Evolutionary conservation across 768 basidiomycete species (phyloP).

Genomic region (Suillus cothurnatus): DNA sequence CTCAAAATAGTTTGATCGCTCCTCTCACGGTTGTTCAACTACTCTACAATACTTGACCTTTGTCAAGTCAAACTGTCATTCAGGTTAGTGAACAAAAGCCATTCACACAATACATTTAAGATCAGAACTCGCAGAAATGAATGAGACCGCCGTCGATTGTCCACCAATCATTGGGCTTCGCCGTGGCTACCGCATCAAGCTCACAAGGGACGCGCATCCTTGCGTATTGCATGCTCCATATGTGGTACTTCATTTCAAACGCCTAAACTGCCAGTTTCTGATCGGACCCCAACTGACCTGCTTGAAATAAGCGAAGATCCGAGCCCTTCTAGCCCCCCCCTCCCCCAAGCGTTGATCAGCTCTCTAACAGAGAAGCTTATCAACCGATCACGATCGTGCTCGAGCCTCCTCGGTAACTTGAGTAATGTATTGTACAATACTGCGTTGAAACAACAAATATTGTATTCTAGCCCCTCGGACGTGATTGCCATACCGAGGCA

Average conservation of each 20-base stretch:
- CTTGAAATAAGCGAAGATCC: not conserved
- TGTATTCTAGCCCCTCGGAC: not conserved
- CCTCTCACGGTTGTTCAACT: not conserved
- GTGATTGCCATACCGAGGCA: not conserved
- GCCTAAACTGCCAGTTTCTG: not conserved
- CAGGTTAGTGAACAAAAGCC: not conserved
- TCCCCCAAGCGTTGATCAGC: not conserved
- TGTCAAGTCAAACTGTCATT: not conserved
- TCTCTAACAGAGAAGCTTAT: not conserved
- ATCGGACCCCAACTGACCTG: not conserved
- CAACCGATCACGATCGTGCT: not conserved
- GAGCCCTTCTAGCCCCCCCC: not conserved
- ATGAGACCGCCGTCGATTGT: not conserved
- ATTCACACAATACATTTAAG: not conserved
- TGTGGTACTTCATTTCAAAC: not conserved
- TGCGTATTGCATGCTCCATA: not conserved
- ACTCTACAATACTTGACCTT: not conserved
- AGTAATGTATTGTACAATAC: not conserved
- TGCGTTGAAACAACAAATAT: not conserved
- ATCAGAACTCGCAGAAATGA: not conserved
- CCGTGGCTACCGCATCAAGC: not conserved
- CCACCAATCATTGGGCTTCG: not conserved
- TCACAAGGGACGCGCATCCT: not conserved
- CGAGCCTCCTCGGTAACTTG: not conserved
- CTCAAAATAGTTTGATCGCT: not conserved